phyloP scores from a whole-genome alignment of 176 grass and related monocot species.

The Avena insularis region DNA sequence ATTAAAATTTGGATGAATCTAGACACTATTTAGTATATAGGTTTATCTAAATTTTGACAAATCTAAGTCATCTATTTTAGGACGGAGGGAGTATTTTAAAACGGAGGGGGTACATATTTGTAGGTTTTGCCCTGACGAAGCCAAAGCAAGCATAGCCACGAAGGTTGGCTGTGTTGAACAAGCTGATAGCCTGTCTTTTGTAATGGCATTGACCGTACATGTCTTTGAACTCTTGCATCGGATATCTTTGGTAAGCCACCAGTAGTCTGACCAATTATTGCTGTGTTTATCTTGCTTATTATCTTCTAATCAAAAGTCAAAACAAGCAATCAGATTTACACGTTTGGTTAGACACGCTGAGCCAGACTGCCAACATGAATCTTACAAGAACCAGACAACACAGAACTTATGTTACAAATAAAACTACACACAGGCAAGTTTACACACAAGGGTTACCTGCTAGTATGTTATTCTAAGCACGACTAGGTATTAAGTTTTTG shows the following conservation, averaged over 20 bases:
- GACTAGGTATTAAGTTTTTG: conserved; percentile 58
- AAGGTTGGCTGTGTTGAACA: not conserved
- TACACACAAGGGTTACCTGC: conserved; percentile 6
- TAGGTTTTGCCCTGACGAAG: conserved; percentile 25
- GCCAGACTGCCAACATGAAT: not conserved
- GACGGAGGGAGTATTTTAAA: no score
- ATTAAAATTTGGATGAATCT: no score
- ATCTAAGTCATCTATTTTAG: no score
- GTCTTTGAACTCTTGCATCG: not conserved
- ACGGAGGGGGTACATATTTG: not conserved
- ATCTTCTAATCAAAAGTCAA: conserved; percentile 8
- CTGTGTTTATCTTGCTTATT: not conserved
- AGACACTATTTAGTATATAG: no score
- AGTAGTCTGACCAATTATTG: not conserved
- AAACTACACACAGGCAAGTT: conserved; percentile 22
- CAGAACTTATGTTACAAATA: not conserved
- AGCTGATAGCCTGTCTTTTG: not conserved
- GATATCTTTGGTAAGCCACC: not conserved
- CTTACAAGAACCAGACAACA: not conserved
- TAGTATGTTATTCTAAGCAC: conserved; percentile 19
- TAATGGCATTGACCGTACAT: conserved; percentile 8
- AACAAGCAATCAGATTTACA: not conserved
- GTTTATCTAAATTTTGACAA: no score
- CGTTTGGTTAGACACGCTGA: not conserved
- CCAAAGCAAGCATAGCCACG: not conserved